Base-by-base conservation (phyloP, 1,284 basidiomycete species). In the Ustilago curta region DNA sequence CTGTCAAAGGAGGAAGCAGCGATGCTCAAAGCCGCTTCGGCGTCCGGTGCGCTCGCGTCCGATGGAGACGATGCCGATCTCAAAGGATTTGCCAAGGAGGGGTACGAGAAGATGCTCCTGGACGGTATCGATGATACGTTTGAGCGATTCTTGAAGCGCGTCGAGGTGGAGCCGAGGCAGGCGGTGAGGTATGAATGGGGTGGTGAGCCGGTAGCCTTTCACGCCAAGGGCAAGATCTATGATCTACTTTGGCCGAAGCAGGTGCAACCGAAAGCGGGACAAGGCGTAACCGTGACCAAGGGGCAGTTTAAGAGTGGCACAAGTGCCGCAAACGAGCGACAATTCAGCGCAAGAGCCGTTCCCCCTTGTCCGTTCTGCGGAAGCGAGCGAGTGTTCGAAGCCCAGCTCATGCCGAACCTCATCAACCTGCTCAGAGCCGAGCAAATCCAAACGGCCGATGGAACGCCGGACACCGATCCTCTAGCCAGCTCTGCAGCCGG, bases 351-450 rank as follows among this genome's bases (percentile, higher is more conserved):
- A 2, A 21, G 49, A 32, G 68, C 43, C 6, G 70, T 83, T 4
- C 80, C 80, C 2, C 61, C 76, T 7, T 84, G 83, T 35, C 54
- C 59, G 2, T 42, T 49, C 1, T 84, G 83, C 55, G 81, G 81
- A 9, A 61, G 59, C 2, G 59, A 67, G 21, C 59, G 83, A 27
- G 69, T 77, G 5, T 84, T 83, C 44, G 83, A 84, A 62, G 65
- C 80, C n/a, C 83, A 84, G 62, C 79, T 84, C 45, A 84, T 84
- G 83, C 83, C 83, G 4, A 83, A 83, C 40, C 58, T 84, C 4
- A 80, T 81, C 47, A 83, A 84, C 59, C 52, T 79, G 18, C 67
- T 84, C 18, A 71, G 72, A 4, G 59, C 70, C 3, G 59, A 77
- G 3, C 39, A 55, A 18, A 64, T 84, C 42, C 49, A 68, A 18